A percentile compares a stretch with the other conserved stretches of the same genome.
Evolutionary conservation across 1,284 basidiomycete species (phyloP).

Genomic region (Fomitiporia mediterranea): DNA sequence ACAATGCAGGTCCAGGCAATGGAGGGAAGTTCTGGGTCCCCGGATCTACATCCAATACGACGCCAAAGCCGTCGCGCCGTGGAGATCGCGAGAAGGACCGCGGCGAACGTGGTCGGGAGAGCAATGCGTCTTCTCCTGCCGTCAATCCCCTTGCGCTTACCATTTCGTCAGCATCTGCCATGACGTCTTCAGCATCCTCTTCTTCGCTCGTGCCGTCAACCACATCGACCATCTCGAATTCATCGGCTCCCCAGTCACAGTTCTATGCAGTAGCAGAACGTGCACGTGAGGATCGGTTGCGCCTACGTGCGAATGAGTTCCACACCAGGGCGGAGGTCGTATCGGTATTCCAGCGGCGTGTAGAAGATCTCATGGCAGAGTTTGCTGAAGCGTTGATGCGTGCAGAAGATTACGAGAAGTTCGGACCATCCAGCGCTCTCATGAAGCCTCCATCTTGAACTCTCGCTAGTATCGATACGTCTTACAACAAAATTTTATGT

Average conservation of each 20-base stretch:
- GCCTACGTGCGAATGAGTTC: constrained; percentile 19
- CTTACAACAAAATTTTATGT: too few species aligned
- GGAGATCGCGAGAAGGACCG: constrained; percentile 5
- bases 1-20: not conserved
- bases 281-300: constrained; percentile 15
- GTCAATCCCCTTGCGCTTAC: constrained; percentile 15
- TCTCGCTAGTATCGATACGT: too few species aligned
- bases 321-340: constrained; percentile 19
- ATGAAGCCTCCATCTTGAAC: not conserved
- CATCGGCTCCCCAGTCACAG: constrained; percentile 6
- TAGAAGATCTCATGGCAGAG: constrained; percentile 18
- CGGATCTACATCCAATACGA: not conserved
- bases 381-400: constrained; percentile 18
- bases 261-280: constrained; percentile 18
- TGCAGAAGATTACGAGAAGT: constrained; percentile 18
- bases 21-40: constrained; percentile 17
- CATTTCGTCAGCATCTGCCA: constrained; percentile 4
- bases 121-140: constrained; percentile 12
- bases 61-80: constrained; percentile 19
- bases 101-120: constrained; percentile 1
- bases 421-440: constrained; percentile 4
- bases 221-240: not conserved
- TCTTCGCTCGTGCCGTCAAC: constrained; percentile 3
- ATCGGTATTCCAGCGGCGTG: constrained; percentile 14
- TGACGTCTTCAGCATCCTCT: constrained; percentile 8